Conservation (phyloP, 2,329 filamentous ascomycete genomes). For the Lasiodiplodia citricola region DNA sequence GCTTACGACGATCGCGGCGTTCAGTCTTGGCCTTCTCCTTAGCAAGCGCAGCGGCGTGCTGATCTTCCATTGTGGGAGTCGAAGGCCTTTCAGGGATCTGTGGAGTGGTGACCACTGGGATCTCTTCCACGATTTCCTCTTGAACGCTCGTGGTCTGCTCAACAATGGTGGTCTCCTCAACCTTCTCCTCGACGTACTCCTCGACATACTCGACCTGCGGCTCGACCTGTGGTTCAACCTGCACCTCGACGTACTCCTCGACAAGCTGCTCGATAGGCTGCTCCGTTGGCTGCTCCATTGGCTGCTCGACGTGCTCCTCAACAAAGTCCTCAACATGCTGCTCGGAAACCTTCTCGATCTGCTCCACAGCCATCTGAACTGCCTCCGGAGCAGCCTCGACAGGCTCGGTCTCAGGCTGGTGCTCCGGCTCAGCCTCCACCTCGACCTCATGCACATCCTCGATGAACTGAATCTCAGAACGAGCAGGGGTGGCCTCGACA, state of each 20-base stretch:
- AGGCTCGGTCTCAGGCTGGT: neutral
- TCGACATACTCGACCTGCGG: neutral
- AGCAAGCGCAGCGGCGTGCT: neutral
- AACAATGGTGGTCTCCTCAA: neutral
- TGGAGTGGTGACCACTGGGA: no score
- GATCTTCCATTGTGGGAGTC: constrained; percentile 5
- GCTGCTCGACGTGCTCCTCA: neutral
- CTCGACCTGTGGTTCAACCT: no score
- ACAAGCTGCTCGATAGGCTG: neutral
- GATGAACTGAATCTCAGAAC: constrained; percentile 17
- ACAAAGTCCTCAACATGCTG: neutral
- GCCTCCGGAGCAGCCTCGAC: neutral
- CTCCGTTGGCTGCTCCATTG: neutral
- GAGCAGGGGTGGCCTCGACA: constrained; percentile 1
- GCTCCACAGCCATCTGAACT: neutral
- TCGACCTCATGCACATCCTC: neutral
- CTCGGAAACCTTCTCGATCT: no score
- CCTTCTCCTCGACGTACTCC: neutral
- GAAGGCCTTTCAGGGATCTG: constrained; percentile 15
- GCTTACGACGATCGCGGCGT: constrained; percentile 14
- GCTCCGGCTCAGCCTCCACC: neutral
- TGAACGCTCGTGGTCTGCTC: neutral
- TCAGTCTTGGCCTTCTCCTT: constrained; percentile 26
- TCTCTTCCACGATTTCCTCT: neutral
- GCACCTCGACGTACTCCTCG: no score